A percentile compares a stretch with the other conserved stretches of the same genome.
Evolutionary conservation across 164 flowering plant species (phyloP).

Genomic region (Vitis amurensis): DNA sequence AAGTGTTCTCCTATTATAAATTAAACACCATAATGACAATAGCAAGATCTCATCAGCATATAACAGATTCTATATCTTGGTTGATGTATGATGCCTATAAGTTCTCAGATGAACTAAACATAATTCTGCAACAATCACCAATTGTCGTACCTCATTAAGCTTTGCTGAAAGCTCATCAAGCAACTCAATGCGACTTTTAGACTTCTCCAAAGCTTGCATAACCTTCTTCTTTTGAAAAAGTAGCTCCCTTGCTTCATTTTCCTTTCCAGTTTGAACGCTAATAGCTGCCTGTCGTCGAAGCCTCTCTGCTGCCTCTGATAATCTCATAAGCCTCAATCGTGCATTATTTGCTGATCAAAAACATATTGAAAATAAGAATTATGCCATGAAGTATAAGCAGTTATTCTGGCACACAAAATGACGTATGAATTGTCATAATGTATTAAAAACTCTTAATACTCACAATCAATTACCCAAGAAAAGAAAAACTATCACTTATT

Average conservation of each 20-base stretch:
- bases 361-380: neutral
- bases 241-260: constrained; percentile 71
- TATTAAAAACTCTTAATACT: too few relatives aligned
- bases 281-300: constrained; percentile 66
- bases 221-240: constrained; percentile 81
- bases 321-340: constrained; percentile 65
- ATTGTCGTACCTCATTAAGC: constrained; percentile 59
- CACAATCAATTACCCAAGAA: too few relatives aligned
- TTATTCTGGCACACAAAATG: neutral
- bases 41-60: too few relatives aligned
- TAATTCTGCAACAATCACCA: neutral
- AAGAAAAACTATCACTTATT: too few relatives aligned
- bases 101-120: too few relatives aligned
- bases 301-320: constrained; percentile 80
- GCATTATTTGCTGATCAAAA: constrained; percentile 60
- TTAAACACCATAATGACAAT: too few relatives aligned
- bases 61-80: too few relatives aligned
- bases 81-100: too few relatives aligned
- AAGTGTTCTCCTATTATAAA: too few relatives aligned
- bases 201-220: constrained; percentile 74
- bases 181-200: constrained; percentile 64
- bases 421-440: neutral
- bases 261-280: constrained; percentile 60
- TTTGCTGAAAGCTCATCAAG: constrained; percentile 70
- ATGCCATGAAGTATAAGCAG: neutral